Evolutionary conservation across 2,329 filamentous ascomycete species (phyloP).

Genomic region (Aureobasidium sp.): DNA sequence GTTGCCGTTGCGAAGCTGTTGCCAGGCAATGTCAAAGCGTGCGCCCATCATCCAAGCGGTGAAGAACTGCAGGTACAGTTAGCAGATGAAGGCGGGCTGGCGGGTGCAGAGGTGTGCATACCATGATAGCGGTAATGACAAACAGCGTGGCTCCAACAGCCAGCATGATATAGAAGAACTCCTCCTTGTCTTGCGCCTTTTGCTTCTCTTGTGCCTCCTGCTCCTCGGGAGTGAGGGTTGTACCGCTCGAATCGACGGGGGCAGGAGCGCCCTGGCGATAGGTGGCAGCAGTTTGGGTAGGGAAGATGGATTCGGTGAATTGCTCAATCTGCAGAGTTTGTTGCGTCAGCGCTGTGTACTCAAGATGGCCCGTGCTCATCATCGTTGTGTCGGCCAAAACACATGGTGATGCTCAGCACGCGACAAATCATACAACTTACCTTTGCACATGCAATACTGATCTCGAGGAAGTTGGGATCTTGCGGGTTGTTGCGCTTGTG

Average conservation of each 20-base stretch:
- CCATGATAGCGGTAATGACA: slow-evolving; percentile 69
- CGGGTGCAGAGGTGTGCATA: slow-evolving; percentile 37
- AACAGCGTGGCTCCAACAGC: slow-evolving; percentile 61
- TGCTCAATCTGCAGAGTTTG: slow-evolving; percentile 16
- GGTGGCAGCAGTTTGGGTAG: slow-evolving; percentile 63
- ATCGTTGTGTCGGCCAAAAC: background rate
- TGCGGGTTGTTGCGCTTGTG: slow-evolving; percentile 88
- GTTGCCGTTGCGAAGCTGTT: slow-evolving; percentile 44
- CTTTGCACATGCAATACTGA: slow-evolving; percentile 83
- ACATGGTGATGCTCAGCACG: background rate
- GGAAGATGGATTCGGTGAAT: slow-evolving; percentile 40
- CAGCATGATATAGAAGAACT: slow-evolving; percentile 53
- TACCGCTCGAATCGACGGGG: slow-evolving; percentile 40
- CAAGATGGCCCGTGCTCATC: background rate
- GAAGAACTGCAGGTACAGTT: slow-evolving; percentile 49
- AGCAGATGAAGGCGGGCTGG: background rate
- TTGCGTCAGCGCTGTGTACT: slow-evolving; percentile 7
- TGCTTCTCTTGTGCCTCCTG: slow-evolving; percentile 46
- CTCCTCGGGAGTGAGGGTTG: slow-evolving; percentile 42
- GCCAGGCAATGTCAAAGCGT: slow-evolving; percentile 63
- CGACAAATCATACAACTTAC: slow-evolving; percentile 38
- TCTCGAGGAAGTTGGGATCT: slow-evolving; percentile 86
- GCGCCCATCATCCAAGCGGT: slow-evolving; percentile 73
- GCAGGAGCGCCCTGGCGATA: slow-evolving; percentile 21
- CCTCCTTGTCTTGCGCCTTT: slow-evolving; percentile 43